Base-by-base conservation (phyloP, 1,139 yeast genomes). In the Magnusiomyces starmeri region DNA sequence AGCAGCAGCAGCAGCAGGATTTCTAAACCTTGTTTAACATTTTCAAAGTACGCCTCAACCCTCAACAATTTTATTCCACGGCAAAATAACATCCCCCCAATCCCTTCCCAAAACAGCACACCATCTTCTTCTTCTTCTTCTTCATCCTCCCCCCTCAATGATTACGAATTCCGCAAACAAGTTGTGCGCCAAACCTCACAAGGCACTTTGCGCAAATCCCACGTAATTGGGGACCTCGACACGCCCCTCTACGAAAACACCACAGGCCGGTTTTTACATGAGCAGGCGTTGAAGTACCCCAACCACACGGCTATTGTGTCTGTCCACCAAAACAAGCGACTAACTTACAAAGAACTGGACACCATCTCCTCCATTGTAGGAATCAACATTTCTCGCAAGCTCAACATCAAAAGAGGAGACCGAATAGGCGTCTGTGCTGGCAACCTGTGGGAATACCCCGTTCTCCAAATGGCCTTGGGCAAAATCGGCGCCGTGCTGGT, bases 341-440 rank as follows among this genome's bases (percentile, higher is more conserved):
- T 64, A 39, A 54, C 62, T 8, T 65, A 57, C 51, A 27, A 49
- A 7, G 62, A 64, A 41, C 54, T 65, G 18, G 62, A 65, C 50
- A 47, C 55, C 26, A 47, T 58, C 24, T 52, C 62, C 2, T 53
- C 56, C 16, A 53, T 54, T 8, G 43, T 65, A 16, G 69, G 66
- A 4, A 46, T 57, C 20, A 61, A 63, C 51, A 52, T 64, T 29
- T 48, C 57, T 14, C 56, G 56, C 20, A 56, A 57, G 16, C 56
- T 56, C 32, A 57, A 58, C 16, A 53, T 64, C 20, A 44, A 40
- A 18, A 57, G 58, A 16, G 68, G 67, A 2, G 69, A 66, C 55
- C 56, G 60, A 10, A 66, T 66, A 1, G 68, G 67, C 4, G 65
- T 66, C 16, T 64, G 68, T 48, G 61, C 64, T 16, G 69, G 69